phyloP scores from a whole-genome alignment of 768 basidiomycete species.

The Ephemerocybe angulata region DNA sequence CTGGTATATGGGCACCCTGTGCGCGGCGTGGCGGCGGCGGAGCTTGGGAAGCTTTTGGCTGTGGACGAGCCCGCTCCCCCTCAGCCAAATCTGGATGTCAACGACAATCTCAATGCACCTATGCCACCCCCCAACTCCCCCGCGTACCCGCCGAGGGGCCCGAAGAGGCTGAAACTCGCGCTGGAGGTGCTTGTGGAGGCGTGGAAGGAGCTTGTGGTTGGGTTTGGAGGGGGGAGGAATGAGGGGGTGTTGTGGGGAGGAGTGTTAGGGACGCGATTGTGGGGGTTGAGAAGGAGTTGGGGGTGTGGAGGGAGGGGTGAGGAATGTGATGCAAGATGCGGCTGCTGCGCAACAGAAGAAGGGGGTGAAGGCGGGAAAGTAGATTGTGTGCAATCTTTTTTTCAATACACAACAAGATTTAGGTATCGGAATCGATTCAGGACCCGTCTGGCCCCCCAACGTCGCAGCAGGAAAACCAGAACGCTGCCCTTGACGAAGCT shows the following conservation, averaged over 20 bases:
- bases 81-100: constrained; percentile 27
- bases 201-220: constrained; percentile 55
- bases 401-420: no score
- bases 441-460: no score
- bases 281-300: constrained; percentile 68
- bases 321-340: constrained; percentile 35
- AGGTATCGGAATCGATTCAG: no score
- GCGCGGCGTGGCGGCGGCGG: constrained; percentile 68
- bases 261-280: constrained; percentile 59
- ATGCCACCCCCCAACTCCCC: neutral
- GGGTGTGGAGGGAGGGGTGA: constrained; percentile 64
- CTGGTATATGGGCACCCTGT: constrained; percentile 71
- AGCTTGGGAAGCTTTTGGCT: constrained; percentile 76
- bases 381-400: no score
- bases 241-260: constrained; percentile 68
- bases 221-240: constrained; percentile 61
- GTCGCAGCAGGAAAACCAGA: no score
- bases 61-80: constrained; percentile 73
- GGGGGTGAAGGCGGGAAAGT: no score
- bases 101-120: neutral
- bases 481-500: no score
- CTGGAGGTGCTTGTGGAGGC: constrained; percentile 63
- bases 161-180: constrained; percentile 58
- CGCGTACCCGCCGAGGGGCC: constrained; percentile 65
- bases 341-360: no score